These are phyloP conservation scores for Penicillium flavigenum DNA, from an alignment of 495 filamentous ascomycete species.

Conservation along the genomic window DNA sequence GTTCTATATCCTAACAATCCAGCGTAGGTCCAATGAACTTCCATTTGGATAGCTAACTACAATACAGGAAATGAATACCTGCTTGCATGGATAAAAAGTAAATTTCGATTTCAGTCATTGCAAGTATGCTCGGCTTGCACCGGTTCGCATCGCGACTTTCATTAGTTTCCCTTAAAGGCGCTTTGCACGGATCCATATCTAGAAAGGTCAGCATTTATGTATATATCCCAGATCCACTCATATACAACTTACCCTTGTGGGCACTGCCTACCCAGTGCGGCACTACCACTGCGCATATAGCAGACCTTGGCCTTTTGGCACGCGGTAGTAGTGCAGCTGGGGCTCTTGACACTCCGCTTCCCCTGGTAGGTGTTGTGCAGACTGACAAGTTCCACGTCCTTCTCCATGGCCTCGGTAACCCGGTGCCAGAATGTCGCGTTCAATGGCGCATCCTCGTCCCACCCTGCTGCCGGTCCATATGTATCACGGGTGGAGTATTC, in stretches of 20 bases:
- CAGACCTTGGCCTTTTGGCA: slow-evolving; percentile 58
- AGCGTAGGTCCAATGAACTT: too few relatives aligned
- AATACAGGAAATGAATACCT: not conserved
- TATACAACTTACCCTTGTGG: slow-evolving; percentile 45
- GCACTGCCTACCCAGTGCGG: slow-evolving; percentile 50
- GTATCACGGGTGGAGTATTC: slow-evolving; percentile 58
- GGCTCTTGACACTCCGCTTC: slow-evolving; percentile 49
- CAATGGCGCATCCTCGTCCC: slow-evolving; percentile 50
- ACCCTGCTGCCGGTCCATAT: slow-evolving; percentile 46
- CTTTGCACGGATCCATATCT: slow-evolving; percentile 40
- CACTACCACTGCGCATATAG: slow-evolving; percentile 59
- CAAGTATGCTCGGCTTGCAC: too few relatives aligned
- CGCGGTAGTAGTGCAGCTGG: slow-evolving; percentile 49
- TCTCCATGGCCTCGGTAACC: slow-evolving; percentile 61
- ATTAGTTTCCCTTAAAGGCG: slow-evolving; percentile 17
- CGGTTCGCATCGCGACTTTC: not conserved
- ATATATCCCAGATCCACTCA: not conserved
- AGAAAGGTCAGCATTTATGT: slow-evolving; percentile 5
- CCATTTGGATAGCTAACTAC: not conserved
- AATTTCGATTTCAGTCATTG: not conserved
- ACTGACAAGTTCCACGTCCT: slow-evolving; percentile 44
- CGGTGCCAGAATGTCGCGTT: slow-evolving; percentile 59
- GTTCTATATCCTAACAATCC: too few relatives aligned
- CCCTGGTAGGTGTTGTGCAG: slow-evolving; percentile 56
- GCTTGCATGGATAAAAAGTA: not conserved